These are phyloP conservation scores for Macrophomina pseudophaseolina DNA, from an alignment of 2,329 filamentous ascomycete species.

Conservation along the genomic window DNA sequence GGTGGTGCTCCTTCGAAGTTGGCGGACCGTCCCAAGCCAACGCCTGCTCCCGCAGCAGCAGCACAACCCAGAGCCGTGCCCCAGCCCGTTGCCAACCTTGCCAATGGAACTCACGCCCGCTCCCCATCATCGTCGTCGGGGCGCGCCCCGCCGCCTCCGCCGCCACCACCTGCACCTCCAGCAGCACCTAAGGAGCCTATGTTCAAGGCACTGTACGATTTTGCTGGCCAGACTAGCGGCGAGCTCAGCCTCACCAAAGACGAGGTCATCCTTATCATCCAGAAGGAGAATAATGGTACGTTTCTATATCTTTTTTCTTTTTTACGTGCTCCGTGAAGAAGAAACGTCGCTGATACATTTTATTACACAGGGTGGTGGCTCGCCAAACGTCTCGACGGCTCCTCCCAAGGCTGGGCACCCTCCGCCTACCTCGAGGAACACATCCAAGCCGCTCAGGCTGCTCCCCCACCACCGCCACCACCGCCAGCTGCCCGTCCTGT, in stretches of 20 bases:
- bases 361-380: constrained; percentile 84
- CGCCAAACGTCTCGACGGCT: constrained; percentile 71
- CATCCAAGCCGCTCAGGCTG: constrained; percentile 51
- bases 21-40: constrained; percentile 53
- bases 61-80: constrained; percentile 55
- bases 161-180: constrained; percentile 68
- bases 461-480: constrained; percentile 63
- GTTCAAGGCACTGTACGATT: constrained; percentile 92
- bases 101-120: constrained; percentile 53
- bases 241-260: constrained; percentile 81
- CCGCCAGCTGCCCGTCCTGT: constrained; percentile 55
- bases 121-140: constrained; percentile 48
- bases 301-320: constrained; percentile 22
- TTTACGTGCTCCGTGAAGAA: background rate
- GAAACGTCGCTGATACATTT: background rate
- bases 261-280: constrained; percentile 85
- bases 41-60: constrained; percentile 35
- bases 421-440: constrained; percentile 93
- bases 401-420: constrained; percentile 89
- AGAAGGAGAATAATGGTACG: constrained; percentile 94
- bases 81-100: constrained; percentile 60
- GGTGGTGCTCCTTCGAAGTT: constrained; percentile 78
- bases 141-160: constrained; percentile 61
- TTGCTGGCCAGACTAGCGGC: constrained; percentile 80
- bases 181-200: constrained; percentile 70